Evolutionary conservation across 768 basidiomycete genomes (phyloP).

Genomic region (Lepiota venenata): DNA sequence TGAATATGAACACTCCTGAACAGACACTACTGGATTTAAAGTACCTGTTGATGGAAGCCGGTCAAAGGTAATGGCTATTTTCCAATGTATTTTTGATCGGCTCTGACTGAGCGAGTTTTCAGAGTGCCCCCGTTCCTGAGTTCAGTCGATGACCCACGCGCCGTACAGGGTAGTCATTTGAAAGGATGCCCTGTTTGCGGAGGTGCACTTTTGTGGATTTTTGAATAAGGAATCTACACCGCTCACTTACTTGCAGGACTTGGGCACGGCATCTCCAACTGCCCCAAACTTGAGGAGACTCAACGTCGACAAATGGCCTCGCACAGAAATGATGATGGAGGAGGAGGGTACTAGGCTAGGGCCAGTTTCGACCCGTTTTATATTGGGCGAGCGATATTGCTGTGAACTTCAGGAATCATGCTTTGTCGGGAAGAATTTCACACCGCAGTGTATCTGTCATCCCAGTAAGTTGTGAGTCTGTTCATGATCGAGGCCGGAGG

Average conservation of each 20-base stretch:
- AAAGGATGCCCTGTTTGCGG: constrained; percentile 97
- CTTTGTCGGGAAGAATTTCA: neutral
- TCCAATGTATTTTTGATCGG: neutral
- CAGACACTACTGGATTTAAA: constrained; percentile 96
- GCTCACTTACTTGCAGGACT: constrained; percentile 52
- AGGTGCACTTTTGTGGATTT: constrained; percentile 41
- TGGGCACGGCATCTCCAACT: constrained; percentile 91
- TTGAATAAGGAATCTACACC: neutral
- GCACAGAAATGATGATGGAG: constrained; percentile 67
- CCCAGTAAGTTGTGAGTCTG: too few relatives aligned
- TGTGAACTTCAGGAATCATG: neutral
- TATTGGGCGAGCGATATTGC: neutral
- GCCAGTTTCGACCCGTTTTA: neutral
- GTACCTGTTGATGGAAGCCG: constrained; percentile 94
- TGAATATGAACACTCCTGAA: constrained; percentile 96
- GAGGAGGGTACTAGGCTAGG: constrained; percentile 41
- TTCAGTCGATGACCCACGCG: constrained; percentile 88
- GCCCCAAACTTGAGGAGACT: constrained; percentile 94
- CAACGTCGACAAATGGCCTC: constrained; percentile 90
- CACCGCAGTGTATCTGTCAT: too few relatives aligned
- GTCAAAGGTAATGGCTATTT: constrained; percentile 73
- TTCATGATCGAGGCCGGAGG: too few relatives aligned
- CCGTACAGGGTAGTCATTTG: constrained; percentile 69
- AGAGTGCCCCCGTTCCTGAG: constrained; percentile 93
- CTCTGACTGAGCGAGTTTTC: constrained; percentile 13